These are phyloP conservation scores for Athelia sp. DNA, from an alignment of 1,284 basidiomycete genomes.

Conservation along the genomic window DNA sequence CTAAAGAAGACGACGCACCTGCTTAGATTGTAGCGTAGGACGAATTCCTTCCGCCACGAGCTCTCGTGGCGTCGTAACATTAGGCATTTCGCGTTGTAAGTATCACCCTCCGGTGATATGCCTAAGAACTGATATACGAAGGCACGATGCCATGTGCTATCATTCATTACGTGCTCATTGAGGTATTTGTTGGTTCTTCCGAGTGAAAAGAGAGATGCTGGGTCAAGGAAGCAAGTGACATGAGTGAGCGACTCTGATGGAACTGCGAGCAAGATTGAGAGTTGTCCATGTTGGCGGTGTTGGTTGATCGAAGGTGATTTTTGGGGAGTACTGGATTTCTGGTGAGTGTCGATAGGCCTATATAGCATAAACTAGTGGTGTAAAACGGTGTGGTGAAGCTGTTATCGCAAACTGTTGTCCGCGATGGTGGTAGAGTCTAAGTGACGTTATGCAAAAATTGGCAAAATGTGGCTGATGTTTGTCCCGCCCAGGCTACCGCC, in stretches of 20 bases:
- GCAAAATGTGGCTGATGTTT: not conserved
- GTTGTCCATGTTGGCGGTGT: slow-evolving; percentile 48
- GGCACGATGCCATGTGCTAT: slow-evolving; percentile 83
- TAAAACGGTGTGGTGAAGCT: not conserved
- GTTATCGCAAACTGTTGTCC: not conserved
- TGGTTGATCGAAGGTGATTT: slow-evolving; percentile 11
- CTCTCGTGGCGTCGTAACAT: slow-evolving; percentile 52
- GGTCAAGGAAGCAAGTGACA: slow-evolving; percentile 74
- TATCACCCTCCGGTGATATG: slow-evolving; percentile 55
- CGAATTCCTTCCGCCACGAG: slow-evolving; percentile 69
- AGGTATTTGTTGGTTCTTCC: slow-evolving; percentile 52
- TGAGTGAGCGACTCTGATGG: slow-evolving; percentile 76
- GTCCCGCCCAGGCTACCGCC: not conserved
- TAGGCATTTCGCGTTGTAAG: slow-evolving; percentile 37
- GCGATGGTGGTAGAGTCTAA: not conserved
- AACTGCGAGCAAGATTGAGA: slow-evolving; percentile 41
- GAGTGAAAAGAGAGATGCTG: slow-evolving; percentile 56
- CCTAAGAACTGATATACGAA: slow-evolving; percentile 68
- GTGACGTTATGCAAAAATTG: not conserved
- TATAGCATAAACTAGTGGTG: not conserved
- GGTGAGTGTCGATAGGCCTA: not conserved
- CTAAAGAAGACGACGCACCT: slow-evolving; percentile 34
- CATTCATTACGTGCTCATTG: slow-evolving; percentile 65
- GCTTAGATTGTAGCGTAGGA: slow-evolving; percentile 45
- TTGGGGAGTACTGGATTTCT: not conserved